Base-by-base conservation (phyloP, 2,329 filamentous ascomycete genomes). In the Cladosporium sp. region DNA sequence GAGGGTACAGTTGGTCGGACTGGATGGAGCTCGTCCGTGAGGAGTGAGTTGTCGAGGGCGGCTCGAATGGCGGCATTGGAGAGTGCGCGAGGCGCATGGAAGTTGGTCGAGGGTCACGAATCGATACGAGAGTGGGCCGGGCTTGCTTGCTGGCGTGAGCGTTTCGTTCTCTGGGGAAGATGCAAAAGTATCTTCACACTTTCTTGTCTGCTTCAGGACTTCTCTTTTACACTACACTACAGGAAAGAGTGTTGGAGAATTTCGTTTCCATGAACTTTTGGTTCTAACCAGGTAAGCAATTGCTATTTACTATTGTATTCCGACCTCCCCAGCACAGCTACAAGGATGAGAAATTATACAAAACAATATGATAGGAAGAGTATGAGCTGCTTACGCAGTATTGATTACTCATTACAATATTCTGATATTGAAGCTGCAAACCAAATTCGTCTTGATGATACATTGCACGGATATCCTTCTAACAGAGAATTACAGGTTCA, bases 291-390 rank as follows among this genome's bases (percentile, higher is more conserved):
- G 51, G 51, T 54, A 54, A 54, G 51, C 22, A 40, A 30, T 11
- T 6, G 15, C 14, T 20, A 47, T 25, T 17, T 20, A 6, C 15
- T 15, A 17, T 9, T 28, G 22, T 20, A 40, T 15, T 37, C 17
- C n/a, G 4, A 14, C 19, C 20, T 28, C 7, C 36, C 47, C 25
- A 36, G 5, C 17, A 34, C 28, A 40, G 57, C 50, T 63, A 59
- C 60, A 59, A 65, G 61, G 64, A 66, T 65, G 65, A 59, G 49
- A 66, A 55, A 62, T 57, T 59, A 65, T 64, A 38, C 49, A 67
- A 64, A 67, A 65, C 65, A 55, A 71, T 52, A 59, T 72, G 70
- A 72, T 72, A 72, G 70, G 70, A 72, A 72, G 70, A 72, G 70
- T 71, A 68, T 72, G 69, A 72, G 63, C 66, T 60, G 66, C 59